A percentile compares a stretch with the other conserved stretches of the same genome.
These are phyloP conservation scores for Penicillium janthinellum DNA, from an alignment of 2,329 filamentous ascomycete genomes.

Conservation along the genomic window DNA sequence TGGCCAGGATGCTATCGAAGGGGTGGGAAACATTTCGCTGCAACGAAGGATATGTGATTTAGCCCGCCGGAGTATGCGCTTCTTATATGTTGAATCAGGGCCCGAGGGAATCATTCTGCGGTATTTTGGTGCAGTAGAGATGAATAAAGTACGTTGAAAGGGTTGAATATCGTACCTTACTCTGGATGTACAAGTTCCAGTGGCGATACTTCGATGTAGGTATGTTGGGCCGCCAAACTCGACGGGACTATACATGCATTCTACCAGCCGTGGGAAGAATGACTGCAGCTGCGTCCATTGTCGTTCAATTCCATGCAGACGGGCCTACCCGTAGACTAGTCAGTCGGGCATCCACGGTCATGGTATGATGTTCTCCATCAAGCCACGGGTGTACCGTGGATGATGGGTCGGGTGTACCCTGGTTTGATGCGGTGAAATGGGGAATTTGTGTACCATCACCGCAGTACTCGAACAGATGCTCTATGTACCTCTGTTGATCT, in stretches of 20 bases:
- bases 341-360: constrained; percentile 15
- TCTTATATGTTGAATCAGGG: background rate
- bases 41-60: background rate
- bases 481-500: background rate
- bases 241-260: background rate
- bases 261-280: background rate
- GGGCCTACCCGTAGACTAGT: constrained; percentile 17
- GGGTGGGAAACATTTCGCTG: no score
- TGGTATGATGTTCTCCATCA: background rate
- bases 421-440: constrained; percentile 35
- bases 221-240: background rate
- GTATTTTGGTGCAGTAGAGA: background rate
- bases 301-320: constrained; percentile 16
- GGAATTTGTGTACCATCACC: background rate
- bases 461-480: background rate
- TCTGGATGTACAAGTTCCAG: background rate
- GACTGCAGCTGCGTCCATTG: constrained; percentile 6
- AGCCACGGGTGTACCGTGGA: constrained; percentile 9
- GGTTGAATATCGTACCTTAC: background rate
- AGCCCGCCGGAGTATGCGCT: background rate
- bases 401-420: constrained; percentile 21
- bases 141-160: background rate
- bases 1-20: background rate
- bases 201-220: background rate
- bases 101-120: background rate